phyloP scores from a whole-genome alignment of 1,139 yeast genomes.

The Lodderomyces jiufengensis region DNA sequence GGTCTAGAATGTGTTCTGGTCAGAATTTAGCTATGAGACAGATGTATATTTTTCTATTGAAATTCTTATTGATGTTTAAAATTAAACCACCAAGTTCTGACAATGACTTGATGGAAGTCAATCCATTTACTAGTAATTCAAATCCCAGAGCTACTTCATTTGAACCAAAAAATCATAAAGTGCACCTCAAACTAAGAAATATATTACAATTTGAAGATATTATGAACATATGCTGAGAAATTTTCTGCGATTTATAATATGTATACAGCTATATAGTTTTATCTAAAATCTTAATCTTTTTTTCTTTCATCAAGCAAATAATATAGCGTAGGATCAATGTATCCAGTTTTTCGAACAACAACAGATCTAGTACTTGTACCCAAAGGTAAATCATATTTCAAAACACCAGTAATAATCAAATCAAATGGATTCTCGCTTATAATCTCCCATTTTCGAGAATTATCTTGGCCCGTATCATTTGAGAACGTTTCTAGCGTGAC shows the following conservation, averaged over 20 bases:
- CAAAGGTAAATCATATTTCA: conserved; percentile 74
- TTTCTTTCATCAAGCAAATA: too few relatives aligned
- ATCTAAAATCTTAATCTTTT: too few relatives aligned
- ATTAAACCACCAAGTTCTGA: conserved; percentile 38
- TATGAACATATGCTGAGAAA: too few relatives aligned
- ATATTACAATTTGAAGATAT: too few relatives aligned
- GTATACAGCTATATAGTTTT: too few relatives aligned
- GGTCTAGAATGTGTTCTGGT: conserved; percentile 70
- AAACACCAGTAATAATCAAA: conserved; percentile 75
- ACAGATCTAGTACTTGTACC: conserved; percentile 52
- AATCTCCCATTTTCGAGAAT: conserved; percentile 66
- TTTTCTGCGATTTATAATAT: too few relatives aligned
- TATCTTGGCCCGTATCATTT: conserved; percentile 27
- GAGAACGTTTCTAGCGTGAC: conserved; percentile 31
- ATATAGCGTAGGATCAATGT: conserved; percentile 49
- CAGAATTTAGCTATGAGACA: conserved; percentile 59
- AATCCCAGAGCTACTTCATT: conserved; percentile 56
- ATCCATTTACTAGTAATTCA: conserved; percentile 48
- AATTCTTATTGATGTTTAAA: conserved; percentile 32
- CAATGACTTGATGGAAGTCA: conserved; percentile 34
- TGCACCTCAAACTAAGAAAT: conserved; percentile 26
- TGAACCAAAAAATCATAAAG: conserved; percentile 49
- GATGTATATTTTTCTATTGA: conserved; percentile 43
- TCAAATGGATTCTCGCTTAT: conserved; percentile 84
- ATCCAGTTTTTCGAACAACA: conserved; percentile 58